Conservation (phyloP, 495 filamentous ascomycete genomes). For the Aspergillus ellipticus region DNA sequence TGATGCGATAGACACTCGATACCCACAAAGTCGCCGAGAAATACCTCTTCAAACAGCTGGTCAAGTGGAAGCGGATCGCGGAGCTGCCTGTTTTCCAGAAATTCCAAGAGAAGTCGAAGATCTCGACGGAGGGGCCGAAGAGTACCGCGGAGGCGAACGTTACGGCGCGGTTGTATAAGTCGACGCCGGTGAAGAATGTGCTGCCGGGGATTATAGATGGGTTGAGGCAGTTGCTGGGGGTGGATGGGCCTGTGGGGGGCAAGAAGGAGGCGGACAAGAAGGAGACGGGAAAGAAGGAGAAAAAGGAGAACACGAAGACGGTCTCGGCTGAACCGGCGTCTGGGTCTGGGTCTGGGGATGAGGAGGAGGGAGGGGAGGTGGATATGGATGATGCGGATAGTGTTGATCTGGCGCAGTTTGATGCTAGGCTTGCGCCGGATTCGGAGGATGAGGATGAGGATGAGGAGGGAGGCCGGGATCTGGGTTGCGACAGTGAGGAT, state of each 20-base stretch:
- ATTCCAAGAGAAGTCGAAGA: conserved; percentile 32
- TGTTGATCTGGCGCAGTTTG: conserved; percentile 46
- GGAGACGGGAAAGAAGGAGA: conserved; percentile 17
- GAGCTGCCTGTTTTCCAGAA: conserved; percentile 44
- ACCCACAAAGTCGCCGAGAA: conserved; percentile 58
- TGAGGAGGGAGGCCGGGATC: not conserved
- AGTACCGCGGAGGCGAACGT: conserved; percentile 67
- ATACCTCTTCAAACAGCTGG: conserved; percentile 72
- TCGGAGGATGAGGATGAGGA: conserved; percentile 40
- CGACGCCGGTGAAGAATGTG: conserved; percentile 66
- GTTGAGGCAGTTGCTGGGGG: conserved; percentile 57
- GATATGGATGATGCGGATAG: conserved; percentile 38
- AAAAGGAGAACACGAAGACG: not conserved
- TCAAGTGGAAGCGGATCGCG: conserved; percentile 67
- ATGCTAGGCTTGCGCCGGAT: conserved; percentile 52
- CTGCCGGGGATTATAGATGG: conserved; percentile 58
- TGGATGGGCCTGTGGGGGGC: conserved; percentile 46
- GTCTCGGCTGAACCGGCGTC: too few species aligned
- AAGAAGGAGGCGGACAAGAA: conserved; percentile 32
- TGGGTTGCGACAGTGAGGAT: not conserved
- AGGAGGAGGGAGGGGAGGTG: conserved; percentile 10
- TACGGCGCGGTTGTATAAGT: conserved; percentile 73
- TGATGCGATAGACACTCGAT: conserved; percentile 53
- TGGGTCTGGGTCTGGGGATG: not conserved
- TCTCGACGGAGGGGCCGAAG: conserved; percentile 33